phyloP scores from a whole-genome alignment of 73 alveolate species.

The Paramecium sonneborni region DNA sequence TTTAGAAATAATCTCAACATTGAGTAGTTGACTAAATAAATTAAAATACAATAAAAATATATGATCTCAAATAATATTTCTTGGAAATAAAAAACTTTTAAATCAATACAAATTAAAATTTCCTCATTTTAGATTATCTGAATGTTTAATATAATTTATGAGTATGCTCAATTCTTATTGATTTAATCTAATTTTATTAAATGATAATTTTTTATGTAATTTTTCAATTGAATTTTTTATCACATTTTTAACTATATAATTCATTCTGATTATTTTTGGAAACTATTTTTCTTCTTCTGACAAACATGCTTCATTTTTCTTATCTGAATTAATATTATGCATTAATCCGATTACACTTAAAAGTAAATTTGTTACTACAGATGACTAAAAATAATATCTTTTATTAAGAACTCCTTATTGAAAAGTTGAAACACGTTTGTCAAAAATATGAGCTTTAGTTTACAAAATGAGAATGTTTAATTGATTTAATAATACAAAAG shows the following conservation, averaged over 20 bases:
- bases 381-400: neutral
- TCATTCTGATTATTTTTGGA: neutral
- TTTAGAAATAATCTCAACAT: too few species aligned
- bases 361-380: neutral
- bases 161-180: neutral
- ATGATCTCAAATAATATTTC: too few species aligned
- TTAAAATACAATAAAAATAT: too few species aligned
- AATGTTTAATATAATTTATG: neutral
- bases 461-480: neutral
- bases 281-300: neutral
- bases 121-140: neutral
- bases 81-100: neutral
- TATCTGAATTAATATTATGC: neutral
- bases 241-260: neutral
- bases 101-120: neutral
- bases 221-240: neutral
- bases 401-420: neutral
- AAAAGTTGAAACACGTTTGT: neutral
- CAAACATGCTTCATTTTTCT: neutral
- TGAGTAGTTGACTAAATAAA: too few species aligned
- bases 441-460: neutral
- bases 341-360: neutral
- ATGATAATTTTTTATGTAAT: neutral
- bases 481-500: neutral
- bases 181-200: neutral